Evolutionary conservation across 257 asterid genomes (phyloP).

Genomic region (Solanum clarkiae): DNA sequence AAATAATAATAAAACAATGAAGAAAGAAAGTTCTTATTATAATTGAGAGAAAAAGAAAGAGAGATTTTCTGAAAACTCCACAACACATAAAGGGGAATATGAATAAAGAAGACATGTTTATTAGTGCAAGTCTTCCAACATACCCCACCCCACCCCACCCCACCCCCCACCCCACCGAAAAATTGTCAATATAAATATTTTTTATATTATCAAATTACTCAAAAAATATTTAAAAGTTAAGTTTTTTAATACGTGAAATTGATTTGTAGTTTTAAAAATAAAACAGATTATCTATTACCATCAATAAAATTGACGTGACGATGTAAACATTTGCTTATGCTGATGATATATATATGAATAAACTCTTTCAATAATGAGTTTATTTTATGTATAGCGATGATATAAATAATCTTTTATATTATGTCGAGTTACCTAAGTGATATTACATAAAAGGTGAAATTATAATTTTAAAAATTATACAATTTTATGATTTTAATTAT

Average conservation of each 20-base stretch:
- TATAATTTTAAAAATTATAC: not conserved
- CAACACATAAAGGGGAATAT: constrained; percentile 9
- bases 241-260: not conserved
- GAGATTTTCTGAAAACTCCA: constrained; percentile 9
- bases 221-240: not conserved
- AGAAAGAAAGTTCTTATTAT: not conserved
- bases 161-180: not conserved
- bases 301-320: not conserved
- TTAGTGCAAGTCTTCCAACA: constrained; percentile 19
- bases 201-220: no score
- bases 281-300: not conserved
- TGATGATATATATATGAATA: no score
- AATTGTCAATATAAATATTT: no score
- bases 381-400: not conserved
- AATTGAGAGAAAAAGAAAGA: not conserved
- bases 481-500: not conserved
- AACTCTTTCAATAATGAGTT: not conserved
- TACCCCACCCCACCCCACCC: not conserved
- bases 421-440: not conserved
- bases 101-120: not conserved
- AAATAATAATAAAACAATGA: not conserved
- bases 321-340: not conserved
- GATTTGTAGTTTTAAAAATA: not conserved
- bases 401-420: not conserved
- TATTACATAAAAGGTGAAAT: not conserved